Evolutionary conservation across 306 rosid species (phyloP).

Genomic region (Citrullus amarus): DNA sequence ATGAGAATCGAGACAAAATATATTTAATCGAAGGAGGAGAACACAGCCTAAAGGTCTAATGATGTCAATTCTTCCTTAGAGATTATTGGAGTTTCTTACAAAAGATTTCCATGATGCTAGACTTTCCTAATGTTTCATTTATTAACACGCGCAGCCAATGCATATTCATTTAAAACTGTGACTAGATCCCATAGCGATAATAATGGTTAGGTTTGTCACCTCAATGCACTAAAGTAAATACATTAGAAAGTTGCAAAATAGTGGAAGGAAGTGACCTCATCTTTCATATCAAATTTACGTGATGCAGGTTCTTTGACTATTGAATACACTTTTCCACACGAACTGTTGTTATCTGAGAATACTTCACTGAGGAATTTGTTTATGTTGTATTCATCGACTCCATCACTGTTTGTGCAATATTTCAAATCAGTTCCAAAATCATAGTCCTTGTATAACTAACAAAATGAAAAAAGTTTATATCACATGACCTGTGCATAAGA

Average conservation of each 20-base stretch:
- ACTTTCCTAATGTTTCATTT: not conserved
- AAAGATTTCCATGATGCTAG: not conserved
- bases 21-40: no score
- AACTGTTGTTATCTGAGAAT: constrained; percentile 38
- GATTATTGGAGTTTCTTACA: not conserved
- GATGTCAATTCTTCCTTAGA: not conserved
- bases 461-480: not conserved
- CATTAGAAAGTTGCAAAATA: constrained; percentile 11
- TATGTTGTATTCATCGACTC: constrained; percentile 70
- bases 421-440: constrained; percentile 1
- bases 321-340: constrained; percentile 47
- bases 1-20: no score
- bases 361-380: constrained; percentile 68
- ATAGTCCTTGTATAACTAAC: not conserved
- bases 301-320: constrained; percentile 75
- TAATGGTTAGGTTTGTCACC: not conserved
- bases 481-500: constrained; percentile 62
- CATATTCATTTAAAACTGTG: not conserved
- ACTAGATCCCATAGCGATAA: not conserved
- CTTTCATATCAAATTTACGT: constrained; percentile 82
- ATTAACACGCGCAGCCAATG: not conserved
- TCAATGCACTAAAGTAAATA: not conserved
- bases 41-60: no score
- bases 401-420: constrained; percentile 56
- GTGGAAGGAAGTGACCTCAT: constrained; percentile 56